Evolutionary conservation across 441 rosid species (phyloP).

Genomic region (Aleurites moluccanus): DNA sequence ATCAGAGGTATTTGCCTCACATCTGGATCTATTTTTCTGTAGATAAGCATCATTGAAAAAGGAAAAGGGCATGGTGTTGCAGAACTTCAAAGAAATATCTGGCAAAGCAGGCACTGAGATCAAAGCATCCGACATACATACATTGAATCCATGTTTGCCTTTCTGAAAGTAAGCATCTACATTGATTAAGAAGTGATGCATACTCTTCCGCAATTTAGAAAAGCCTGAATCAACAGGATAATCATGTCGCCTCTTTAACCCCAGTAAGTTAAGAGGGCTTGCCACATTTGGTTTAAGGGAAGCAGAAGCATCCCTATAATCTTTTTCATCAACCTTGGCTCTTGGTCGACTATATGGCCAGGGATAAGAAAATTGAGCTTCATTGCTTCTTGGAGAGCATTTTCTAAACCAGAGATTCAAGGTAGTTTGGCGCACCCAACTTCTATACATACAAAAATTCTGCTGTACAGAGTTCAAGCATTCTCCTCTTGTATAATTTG

Average conservation of each 20-base stretch:
- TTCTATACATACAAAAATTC: conserved; percentile 11
- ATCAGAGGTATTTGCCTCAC: not conserved
- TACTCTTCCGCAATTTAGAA: conserved; percentile 14
- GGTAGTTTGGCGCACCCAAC: conserved; percentile 1
- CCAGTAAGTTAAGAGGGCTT: conserved; percentile 10
- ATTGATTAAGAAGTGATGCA: not conserved
- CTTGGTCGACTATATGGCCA: not conserved
- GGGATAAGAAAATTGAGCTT: not conserved
- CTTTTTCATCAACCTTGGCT: not conserved
- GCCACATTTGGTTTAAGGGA: conserved; percentile 3
- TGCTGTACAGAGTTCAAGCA: conserved; percentile 15
- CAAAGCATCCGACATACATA: not conserved
- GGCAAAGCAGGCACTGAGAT: conserved; percentile 6
- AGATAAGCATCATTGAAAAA: conserved; percentile 7
- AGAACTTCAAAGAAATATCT: conserved; percentile 15
- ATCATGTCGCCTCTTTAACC: conserved; percentile 19
- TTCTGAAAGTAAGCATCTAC: not conserved
- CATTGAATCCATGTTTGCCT: not conserved
- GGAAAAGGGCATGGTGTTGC: conserved; percentile 14
- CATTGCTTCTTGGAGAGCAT: not conserved
- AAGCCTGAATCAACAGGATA: conserved; percentile 11
- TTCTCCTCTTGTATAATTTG: not conserved
- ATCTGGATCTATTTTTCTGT: not conserved
- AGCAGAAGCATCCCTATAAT: not conserved
- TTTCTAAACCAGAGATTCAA: not conserved